Percentiles rank a stretch among this genome's conserved stretches.
Evolutionary conservation across 306 rosid species (phyloP).

Genomic region (Bauhinia variegata): DNA sequence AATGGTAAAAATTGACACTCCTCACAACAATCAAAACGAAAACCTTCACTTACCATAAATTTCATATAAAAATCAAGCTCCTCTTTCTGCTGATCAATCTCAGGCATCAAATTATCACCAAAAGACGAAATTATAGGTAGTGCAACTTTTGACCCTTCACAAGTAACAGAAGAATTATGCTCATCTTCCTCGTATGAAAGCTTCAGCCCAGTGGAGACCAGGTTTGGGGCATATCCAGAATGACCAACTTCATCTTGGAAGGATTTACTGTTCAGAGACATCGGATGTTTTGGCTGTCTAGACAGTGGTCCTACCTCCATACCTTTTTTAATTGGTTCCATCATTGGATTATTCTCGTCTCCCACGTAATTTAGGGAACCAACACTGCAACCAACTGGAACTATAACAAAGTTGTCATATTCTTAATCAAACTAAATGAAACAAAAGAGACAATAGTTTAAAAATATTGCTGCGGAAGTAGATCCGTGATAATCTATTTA

Average conservation of each 20-base stretch:
- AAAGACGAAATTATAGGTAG: slow-evolving; percentile 34
- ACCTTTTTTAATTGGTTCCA: slow-evolving; percentile 3
- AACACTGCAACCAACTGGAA: slow-evolving; percentile 34
- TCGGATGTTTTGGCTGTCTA: background rate
- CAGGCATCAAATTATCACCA: slow-evolving; percentile 30
- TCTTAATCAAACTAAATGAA: slow-evolving; percentile 1
- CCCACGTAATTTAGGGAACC: slow-evolving; percentile 32
- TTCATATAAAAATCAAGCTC: slow-evolving; percentile 38
- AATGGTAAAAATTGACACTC: background rate
- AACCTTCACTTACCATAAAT: slow-evolving; percentile 31
- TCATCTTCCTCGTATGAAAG: slow-evolving; percentile 47
- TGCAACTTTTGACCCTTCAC: slow-evolving; percentile 30
- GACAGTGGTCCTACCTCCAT: background rate
- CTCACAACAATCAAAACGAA: background rate
- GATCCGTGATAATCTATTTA: background rate
- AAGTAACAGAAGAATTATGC: slow-evolving; percentile 43
- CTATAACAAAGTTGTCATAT: slow-evolving; percentile 9
- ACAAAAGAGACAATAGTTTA: background rate
- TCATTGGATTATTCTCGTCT: slow-evolving; percentile 9
- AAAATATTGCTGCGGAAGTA: background rate
- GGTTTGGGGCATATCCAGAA: slow-evolving; percentile 1
- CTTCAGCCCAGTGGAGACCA: slow-evolving; percentile 17
- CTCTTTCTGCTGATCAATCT: slow-evolving; percentile 41
- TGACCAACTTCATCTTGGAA: background rate
- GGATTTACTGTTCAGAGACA: background rate